Conservation (phyloP, 2,329 filamentous ascomycete genomes). For the Coniella vitis region DNA sequence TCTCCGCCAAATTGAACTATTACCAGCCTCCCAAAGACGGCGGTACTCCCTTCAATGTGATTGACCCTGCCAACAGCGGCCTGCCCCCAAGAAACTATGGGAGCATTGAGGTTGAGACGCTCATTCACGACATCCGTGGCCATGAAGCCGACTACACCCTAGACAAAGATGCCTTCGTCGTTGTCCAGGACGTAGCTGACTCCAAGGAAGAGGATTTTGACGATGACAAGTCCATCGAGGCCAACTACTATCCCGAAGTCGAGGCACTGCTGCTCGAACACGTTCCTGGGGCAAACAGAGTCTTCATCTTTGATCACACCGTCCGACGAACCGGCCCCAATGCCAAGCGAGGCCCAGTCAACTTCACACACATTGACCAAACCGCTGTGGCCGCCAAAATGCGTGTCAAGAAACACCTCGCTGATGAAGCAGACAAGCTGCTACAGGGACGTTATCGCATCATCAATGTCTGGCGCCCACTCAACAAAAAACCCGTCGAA, state of each 20-base stretch:
- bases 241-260: slow-evolving; percentile 79
- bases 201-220: slow-evolving; percentile 54
- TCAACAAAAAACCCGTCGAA: slow-evolving; percentile 52
- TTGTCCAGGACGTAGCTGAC: slow-evolving; percentile 51
- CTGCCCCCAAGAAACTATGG: slow-evolving; percentile 60
- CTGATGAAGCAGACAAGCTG: slow-evolving; percentile 58
- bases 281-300: slow-evolving; percentile 57
- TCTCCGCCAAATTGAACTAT: slow-evolving; percentile 59
- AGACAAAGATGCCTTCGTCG: slow-evolving; percentile 57
- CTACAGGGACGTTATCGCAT: slow-evolving; percentile 68
- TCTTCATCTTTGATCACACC: slow-evolving; percentile 84
- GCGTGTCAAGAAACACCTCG: slow-evolving; percentile 62
- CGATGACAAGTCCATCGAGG: slow-evolving; percentile 61
- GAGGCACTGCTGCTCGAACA: slow-evolving; percentile 61
- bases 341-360: slow-evolving; percentile 62
- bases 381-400: slow-evolving; percentile 57
- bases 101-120: slow-evolving; percentile 41
- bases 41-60: slow-evolving; percentile 56
- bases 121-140: slow-evolving; percentile 35
- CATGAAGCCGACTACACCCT: slow-evolving; percentile 25
- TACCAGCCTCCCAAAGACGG: slow-evolving; percentile 55
- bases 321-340: slow-evolving; percentile 59
- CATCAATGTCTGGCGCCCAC: slow-evolving; percentile 78
- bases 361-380: slow-evolving; percentile 76
- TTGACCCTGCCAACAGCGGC: slow-evolving; percentile 56